Evolutionary conservation across 2,329 filamentous ascomycete genomes (phyloP), one percentile per base, ranked within the genome.

Genomic region (Alternaria novae-zelandiae): DNA sequence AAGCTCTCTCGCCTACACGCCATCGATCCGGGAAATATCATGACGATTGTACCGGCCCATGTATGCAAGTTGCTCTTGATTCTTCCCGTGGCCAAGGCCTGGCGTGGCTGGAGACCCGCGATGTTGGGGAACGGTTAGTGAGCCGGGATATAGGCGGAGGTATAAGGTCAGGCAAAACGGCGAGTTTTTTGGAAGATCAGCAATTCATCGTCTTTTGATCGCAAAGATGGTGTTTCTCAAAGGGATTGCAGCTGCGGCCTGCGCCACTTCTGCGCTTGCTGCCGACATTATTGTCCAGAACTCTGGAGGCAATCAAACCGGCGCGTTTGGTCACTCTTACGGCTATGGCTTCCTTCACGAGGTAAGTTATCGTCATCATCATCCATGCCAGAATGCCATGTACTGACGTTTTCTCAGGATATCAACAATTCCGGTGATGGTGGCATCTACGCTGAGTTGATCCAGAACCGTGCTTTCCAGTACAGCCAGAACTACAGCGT

Each of bases 391-490:
- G 12, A 9, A 23, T n/a, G 6, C 5, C 11, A 3, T 45, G 3
- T 47, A n/a, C 60, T 72, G 21, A 70, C 20, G 4, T 1, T 1
- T 43, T 2, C 23, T 15, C 6, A 76, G 74, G 74, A 76, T 15
- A 90, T 90, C 75, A 88, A 88, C 77, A 87, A 91, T 75, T 89
- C 87, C 2, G 90, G 90, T 3, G 90, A 93, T 72, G 90, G 90
- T 21, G 90, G 90, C 6, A 86, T 92, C 65, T 92, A 93, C 74
- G 90, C 88, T 53, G 90, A 93, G 73, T 78, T 93, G 59, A 86
- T 93, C 60, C 86, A 85, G 55, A 93, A 93, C 78, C 86, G 89
- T 53, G 90, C 89, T 11, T 92, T 93, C 72, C 90, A 93, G 76
- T 83, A 82, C 63, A 75, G 71, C 64, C 66, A 47, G 58, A 54